Base-by-base conservation (phyloP, 352 stramenopile species). In the Phytophthora ramorum region DNA sequence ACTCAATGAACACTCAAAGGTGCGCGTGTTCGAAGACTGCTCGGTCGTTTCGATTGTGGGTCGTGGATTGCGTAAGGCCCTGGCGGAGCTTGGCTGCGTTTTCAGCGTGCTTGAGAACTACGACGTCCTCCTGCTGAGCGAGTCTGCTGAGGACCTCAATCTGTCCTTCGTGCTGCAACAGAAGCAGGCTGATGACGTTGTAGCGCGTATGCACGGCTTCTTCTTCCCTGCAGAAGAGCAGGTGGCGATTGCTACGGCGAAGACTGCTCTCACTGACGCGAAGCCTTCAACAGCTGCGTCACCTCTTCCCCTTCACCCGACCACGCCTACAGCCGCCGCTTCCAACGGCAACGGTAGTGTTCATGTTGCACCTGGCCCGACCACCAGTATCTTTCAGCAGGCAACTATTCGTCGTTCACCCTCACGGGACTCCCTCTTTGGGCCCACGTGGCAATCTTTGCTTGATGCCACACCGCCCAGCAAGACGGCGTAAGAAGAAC, bases 81-180 rank as follows among this genome's bases (percentile, higher is more conserved):
- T 97, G 14, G 81, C 85, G 3, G 85, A 93, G 54, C 77, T 97
- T 28, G 88, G 87, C 13, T 87, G 76, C n/a, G 81, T 93, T n/a
- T 94, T 97, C 54, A 78, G 76, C n/a, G 77, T 93, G 45, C 76
- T 97, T 9, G 83, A 93, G 48, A 87, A 89, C 44, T 93, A 91
- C 67, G 87, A 96, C 32, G 84, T 96, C 26, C 62, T 96, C 55
- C 72, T 97, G 55, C 72, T 97, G 7, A 95, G 83, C 48, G 89
- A 95, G 40, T 95, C 88, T 26, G 85, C 89, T 8, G 89, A 97
- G 73, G 89, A 97, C 67, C 63, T 97, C n/a, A 97, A 97, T 66
- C 65, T 97, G 59, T 95, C 86, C 40, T 97, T 97, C 54, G 89
- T 97, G 20, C 67, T 97, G n/a, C 76, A 92, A 70, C 79, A 95